Base-by-base conservation (phyloP, 2,329 filamentous ascomycete species). In the Plenodomus biglobosus region DNA sequence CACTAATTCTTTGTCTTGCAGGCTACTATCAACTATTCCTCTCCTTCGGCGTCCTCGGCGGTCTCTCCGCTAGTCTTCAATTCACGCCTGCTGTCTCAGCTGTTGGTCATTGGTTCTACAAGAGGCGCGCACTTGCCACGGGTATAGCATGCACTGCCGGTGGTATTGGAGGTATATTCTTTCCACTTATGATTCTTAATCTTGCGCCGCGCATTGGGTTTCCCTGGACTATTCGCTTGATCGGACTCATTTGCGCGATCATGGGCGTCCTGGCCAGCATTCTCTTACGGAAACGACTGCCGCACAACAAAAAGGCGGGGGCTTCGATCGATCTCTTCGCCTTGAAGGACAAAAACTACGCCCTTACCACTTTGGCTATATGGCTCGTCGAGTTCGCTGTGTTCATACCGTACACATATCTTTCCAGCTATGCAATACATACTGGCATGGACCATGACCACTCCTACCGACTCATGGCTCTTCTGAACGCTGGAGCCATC, bases 301-400 rank as follows among this genome's bases (percentile, higher is more conserved):
- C 74, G 10, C 75, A 75, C 6, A 64, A 56, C 41, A 63, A 61
- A 16, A 62, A 64, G 22, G 64, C 66, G 1, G 59, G 73, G 38
- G 53, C 53, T 2, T 39, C 71, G 20, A 61, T 65, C 49, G 70
- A 73, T 11, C 70, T 75, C 46, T 59, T 67, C 39, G 65, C 61
- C 3, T 44, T 62, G 43, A 46, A 65, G 65, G 55, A 60, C 19
- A 32, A 19, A 6, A 50, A 49, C 44, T 39, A 59, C 55, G 36
- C 70, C 46, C 48, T 53, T 35, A 48, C 52, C 55, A 49, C 53
- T 13, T 62, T 51, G 8, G 59, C 49, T 16, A 57, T 59, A 3
- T 70, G 73, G 45, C 34, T 73, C 61, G 70, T 85, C 55, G 84
- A 84, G 67, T 81, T 83, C 65, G 78, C 78, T 69, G 84, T 87